A percentile compares a stretch with the other conserved stretches of the same genome.
phyloP scores from a whole-genome alignment of 2,329 filamentous ascomycete genomes.

The Elsinoe fawcettii region DNA sequence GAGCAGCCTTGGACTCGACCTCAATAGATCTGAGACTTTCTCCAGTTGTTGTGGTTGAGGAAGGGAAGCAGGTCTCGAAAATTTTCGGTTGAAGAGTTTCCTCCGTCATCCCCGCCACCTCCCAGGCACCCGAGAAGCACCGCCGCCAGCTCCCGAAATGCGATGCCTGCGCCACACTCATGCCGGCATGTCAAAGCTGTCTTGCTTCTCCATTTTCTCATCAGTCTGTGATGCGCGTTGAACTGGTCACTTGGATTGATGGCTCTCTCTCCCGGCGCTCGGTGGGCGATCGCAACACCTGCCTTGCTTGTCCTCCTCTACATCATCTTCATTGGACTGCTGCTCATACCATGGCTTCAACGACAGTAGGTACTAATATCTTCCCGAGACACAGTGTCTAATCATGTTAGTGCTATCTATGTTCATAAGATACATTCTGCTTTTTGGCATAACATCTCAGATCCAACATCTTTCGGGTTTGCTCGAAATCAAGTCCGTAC shows the following conservation, averaged over 20 bases:
- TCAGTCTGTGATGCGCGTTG: neutral
- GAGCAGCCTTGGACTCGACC: neutral
- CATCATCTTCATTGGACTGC: conserved; percentile 59
- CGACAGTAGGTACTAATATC: conserved; percentile 56
- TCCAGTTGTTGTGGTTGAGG: neutral
- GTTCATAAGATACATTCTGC: conserved; percentile 67
- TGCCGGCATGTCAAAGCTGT: neutral
- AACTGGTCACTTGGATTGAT: neutral
- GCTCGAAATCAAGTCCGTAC: conserved; percentile 81
- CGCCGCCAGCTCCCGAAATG: neutral
- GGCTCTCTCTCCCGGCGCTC: conserved; percentile 1
- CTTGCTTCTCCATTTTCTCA: neutral
- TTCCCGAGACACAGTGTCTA: conserved; percentile 1
- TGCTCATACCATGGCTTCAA: conserved; percentile 65
- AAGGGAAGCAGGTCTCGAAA: neutral
- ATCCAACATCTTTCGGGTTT: conserved; percentile 79
- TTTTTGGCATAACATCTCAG: conserved; percentile 67
- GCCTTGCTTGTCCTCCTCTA: conserved; percentile 40
- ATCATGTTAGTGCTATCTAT: conserved; percentile 61
- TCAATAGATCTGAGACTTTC: neutral
- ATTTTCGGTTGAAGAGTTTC: neutral
- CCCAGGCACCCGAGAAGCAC: neutral
- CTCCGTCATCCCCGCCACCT: neutral
- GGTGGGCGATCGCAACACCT: conserved; percentile 10
- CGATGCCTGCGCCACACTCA: neutral